Evolutionary conservation across 192 early-diverging fungal genomes (phyloP), one percentile per base, ranked within the genome.

Genomic region (Allomyces macrogynus): DNA sequence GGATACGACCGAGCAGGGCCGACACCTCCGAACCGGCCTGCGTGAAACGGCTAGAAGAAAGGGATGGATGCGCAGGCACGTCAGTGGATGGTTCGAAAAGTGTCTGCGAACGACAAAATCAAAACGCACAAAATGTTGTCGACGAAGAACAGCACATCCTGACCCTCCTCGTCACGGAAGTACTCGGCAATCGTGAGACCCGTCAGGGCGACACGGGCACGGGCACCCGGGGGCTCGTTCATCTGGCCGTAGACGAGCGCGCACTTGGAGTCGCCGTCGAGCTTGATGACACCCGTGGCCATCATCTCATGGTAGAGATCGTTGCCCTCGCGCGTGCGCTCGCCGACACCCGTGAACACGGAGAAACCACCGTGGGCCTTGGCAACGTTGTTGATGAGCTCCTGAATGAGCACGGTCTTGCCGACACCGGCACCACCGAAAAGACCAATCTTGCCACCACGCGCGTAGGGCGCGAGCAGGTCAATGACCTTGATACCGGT

Each of bases 11-110:
- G 70, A 97, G 86, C 71, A 97, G 81, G 65, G 94, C 92, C 82
- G 94, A 97, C 85, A 97, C 93, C 76, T 97, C 94, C 67, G 94
- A 97, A 91, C 94, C 94, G 77, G 94, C 94, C 81, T 97, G 94
- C 61, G 92, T 97, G 87, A 97, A 97, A 76, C 94, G 85, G 92
- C 32, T 40, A 40, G 8, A 40, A 40, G 7, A 7, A 40, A 7
- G 32, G 7, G 32, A 40, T 7, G 32, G 0, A 8, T 7, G 32
- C 32, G 7, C 32, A 7, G 7, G 32, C 32, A 3, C 7, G 5
- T 40, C 7, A 40, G 32, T 40, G 0, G 7, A 40, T 8, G 7
- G 32, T 8, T 8, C 32, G 7, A 40, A 7, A 40, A 2, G 7
- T 7, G 32, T 8, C 3, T 0, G 32, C 3, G 32, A 40, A 3